Base-by-base conservation (phyloP, 164 flowering plant genomes). In the Pachysandra terminalis region DNA sequence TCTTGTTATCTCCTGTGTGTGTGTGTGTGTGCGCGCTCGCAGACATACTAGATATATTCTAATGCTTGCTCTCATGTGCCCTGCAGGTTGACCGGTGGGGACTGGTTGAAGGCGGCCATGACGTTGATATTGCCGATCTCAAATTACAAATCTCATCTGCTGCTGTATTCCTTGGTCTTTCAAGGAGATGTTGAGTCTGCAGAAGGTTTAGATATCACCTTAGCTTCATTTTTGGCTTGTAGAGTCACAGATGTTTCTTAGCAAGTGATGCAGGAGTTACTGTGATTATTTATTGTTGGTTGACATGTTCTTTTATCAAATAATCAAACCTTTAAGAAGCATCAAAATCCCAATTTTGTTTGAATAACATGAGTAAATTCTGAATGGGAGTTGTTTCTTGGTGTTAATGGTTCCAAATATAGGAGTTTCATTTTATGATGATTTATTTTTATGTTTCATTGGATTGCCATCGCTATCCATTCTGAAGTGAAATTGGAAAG, bases 71-170 rank as follows among this genome's bases (percentile, higher is more conserved):
- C 48, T 22, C 63, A 17, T 59, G 32, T 72, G 45, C 13, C 19
- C 25, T 69, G 69, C 81, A 93, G 96, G 90, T 95, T 64, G 93
- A 88, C 63, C 80, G 75, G 62, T 95, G 99, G 98, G 97, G 99
- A 21, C 76, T 95, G 49, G 99, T 95, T 60, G 98, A 95, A 81
- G 97, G 98, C 25, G 99, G 99, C n/a, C 97, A 95, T 73, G 97
- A 95, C 73, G 59, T 95, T 59, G 98, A 95, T 78, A 74, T 90
- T 74, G 99, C 97, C 32, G 96, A 92, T 83, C 89, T 95, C 19
- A 89, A 59, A 80, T 98, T 89, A 19, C 97, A 92, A 68, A 81
- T 95, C 28, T 78, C 99, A 68, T 86, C 96, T 19, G 89, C 97
- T 59, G 84, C 80, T 45, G 96, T 88, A 23, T 90, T 92, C 79